Evolutionary conservation across 257 asterid genomes (phyloP).

Genomic region (Echium plantagineum): DNA sequence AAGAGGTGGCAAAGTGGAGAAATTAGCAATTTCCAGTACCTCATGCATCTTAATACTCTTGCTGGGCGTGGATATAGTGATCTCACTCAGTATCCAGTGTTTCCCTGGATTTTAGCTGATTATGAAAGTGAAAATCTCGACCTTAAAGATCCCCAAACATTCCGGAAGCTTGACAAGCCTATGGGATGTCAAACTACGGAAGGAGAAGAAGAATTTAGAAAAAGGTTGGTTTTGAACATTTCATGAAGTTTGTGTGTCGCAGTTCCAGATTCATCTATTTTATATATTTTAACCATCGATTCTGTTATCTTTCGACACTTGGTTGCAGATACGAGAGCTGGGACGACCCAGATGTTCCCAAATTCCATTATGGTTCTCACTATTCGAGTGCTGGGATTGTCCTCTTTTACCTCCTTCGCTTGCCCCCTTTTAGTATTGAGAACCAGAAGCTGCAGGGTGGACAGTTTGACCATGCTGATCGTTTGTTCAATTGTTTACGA

Average conservation of each 20-base stretch:
- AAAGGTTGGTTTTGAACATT: constrained; percentile 42
- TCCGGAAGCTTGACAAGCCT: constrained; percentile 85
- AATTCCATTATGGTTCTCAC: constrained; percentile 98
- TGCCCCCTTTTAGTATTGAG: constrained; percentile 90
- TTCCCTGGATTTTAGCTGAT: constrained; percentile 95
- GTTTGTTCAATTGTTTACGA: constrained; percentile 84
- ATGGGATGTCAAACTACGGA: constrained; percentile 95
- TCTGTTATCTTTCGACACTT: constrained; percentile 10
- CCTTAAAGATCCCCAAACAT: constrained; percentile 74
- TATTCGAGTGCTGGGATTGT: constrained; percentile 99
- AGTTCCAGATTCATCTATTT: not conserved
- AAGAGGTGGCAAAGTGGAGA: constrained; percentile 99
- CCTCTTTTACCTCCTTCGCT: constrained; percentile 87
- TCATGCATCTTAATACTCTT: constrained; percentile 95
- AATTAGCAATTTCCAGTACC: constrained; percentile 96
- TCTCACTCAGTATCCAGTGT: constrained; percentile 98
- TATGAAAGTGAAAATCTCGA: constrained; percentile 85
- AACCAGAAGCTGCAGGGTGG: constrained; percentile 98
- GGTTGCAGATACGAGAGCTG: constrained; percentile 81
- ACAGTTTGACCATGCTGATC: constrained; percentile 99
- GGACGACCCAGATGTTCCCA: constrained; percentile 99
- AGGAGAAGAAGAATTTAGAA: constrained; percentile 93
- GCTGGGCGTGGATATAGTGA: constrained; percentile 99
- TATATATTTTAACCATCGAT: not conserved
- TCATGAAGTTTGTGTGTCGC: not conserved